Base-by-base conservation (phyloP, 2,329 filamentous ascomycete genomes). In the Colletotrichum camelliae region DNA sequence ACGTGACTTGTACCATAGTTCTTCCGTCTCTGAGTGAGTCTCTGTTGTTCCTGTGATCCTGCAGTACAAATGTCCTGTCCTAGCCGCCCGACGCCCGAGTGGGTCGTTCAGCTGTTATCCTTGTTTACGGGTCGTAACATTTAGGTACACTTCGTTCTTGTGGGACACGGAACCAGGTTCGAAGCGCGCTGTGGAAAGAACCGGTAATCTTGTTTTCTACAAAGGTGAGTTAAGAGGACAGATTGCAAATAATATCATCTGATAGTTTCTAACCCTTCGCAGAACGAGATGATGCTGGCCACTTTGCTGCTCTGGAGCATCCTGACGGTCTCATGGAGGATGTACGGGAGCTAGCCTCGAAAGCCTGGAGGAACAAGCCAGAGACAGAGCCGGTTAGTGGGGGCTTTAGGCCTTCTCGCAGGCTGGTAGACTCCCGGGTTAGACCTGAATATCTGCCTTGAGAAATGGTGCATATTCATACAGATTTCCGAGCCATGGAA, bases 261-360 rank as follows among this genome's bases (percentile, higher is more conserved):
- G 7, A 5, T 12, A 24, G 24, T 12, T 12, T 21, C 37, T 24
- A 21, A 60, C 16, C 12, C 8, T 27, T 27, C 9, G 21, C 31
- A 79, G 79, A 79, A 55, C 67, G 76, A 10, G 74, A 79, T 31
- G 52, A 77, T 13, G 77, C 72, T 10, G 78, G 78, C 21, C 77
- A 79, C 24, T 79, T 80, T 72, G 68, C 77, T 18, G 75, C 78
- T 4, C 57, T 80, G 21, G 77, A 79, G 64, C 67, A 72, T 18
- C 75, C 75, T 7, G 27, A 62, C n/a, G 67, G 68, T 13, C 18
- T 77, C 7, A 35, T 55, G 21, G 24, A 66, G 29, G 75, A 77
- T 21, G 24, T 77, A 43, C 61, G 75, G 15, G 67, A 70, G 7
- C 52, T 77, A 3, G 75, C 60, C 10, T 37, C 13, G 27, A 24